Evolutionary conservation across 1,139 yeast species (phyloP).

Genomic region (Hansenula lynferdii): DNA sequence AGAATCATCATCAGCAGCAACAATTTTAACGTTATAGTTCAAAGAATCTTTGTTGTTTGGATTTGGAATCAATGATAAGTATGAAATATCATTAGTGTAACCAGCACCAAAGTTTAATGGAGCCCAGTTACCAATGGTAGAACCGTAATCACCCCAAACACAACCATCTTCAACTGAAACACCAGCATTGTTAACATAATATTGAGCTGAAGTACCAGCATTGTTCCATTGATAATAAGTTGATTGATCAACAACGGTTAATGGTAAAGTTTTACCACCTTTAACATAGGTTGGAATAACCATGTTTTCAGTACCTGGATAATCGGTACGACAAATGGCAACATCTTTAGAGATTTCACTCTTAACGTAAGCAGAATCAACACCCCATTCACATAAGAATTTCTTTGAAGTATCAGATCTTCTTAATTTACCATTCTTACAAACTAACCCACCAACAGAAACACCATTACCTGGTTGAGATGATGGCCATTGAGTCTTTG

Average conservation of each 20-base stretch:
- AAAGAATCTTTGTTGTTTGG: constrained; percentile 64
- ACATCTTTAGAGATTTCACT: constrained; percentile 52
- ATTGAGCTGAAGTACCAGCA: constrained; percentile 66
- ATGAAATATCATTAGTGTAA: constrained; percentile 52
- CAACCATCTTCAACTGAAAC: constrained; percentile 69
- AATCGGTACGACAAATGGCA: constrained; percentile 82
- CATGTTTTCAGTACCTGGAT: constrained; percentile 89
- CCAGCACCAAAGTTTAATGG: constrained; percentile 81
- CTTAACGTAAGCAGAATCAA: constrained; percentile 53
- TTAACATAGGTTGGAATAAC: constrained; percentile 69
- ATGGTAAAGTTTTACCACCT: constrained; percentile 52
- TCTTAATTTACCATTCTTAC: constrained; percentile 67
- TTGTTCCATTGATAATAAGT: constrained; percentile 65
- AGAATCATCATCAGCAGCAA: constrained; percentile 46
- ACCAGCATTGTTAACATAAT: constrained; percentile 81
- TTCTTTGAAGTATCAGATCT: constrained; percentile 53
- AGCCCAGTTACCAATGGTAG: constrained; percentile 80
- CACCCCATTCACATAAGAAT: constrained; percentile 78
- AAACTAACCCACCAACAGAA: constrained; percentile 73
- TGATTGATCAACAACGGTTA: constrained; percentile 62
- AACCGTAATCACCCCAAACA: constrained; percentile 64
- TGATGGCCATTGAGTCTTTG: constrained; percentile 84
- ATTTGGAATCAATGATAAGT: constrained; percentile 76
- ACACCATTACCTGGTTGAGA: constrained; percentile 69
- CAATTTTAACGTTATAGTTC: constrained; percentile 67